Conservation (phyloP, 306 rosid species). For the peach (Prunus persica) region DNA sequence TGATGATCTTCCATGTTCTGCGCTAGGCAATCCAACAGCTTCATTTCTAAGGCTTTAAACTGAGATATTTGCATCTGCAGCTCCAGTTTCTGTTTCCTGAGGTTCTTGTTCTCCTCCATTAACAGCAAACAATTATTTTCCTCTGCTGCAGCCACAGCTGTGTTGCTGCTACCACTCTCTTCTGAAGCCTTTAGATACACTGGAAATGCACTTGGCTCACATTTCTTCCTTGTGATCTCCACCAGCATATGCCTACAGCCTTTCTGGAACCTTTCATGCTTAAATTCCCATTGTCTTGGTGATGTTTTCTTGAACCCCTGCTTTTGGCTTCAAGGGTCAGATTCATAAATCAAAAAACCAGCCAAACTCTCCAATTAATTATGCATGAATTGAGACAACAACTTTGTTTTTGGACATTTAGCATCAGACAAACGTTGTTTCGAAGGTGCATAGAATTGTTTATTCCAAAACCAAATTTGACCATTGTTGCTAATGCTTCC, state of each 20-base stretch:
- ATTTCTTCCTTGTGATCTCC: conserved; percentile 69
- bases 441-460: neutral
- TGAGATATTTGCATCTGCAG: conserved; percentile 63
- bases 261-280: conserved; percentile 76
- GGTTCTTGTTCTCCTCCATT: conserved; percentile 63
- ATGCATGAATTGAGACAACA: too few relatives aligned
- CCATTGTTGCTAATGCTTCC: neutral
- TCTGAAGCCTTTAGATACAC: conserved; percentile 60
- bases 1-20: conserved; percentile 34
- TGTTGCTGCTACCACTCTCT: conserved; percentile 24
- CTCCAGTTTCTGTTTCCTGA: conserved; percentile 59
- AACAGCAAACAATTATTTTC: conserved; percentile 34
- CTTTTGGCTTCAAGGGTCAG: neutral
- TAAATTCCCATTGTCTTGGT: conserved; percentile 78
- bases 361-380: too few relatives aligned
- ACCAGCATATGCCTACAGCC: conserved; percentile 50
- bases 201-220: conserved; percentile 85
- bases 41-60: conserved; percentile 58
- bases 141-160: conserved; percentile 23
- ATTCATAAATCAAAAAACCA: neutral
- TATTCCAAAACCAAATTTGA: neutral
- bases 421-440: too few relatives aligned
- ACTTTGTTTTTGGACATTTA: too few relatives aligned
- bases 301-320: conserved; percentile 87
- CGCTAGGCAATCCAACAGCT: conserved; percentile 53